Evolutionary conservation across 106 monocot species (phyloP).

Genomic region (Dendrobium chrysotoxum): DNA sequence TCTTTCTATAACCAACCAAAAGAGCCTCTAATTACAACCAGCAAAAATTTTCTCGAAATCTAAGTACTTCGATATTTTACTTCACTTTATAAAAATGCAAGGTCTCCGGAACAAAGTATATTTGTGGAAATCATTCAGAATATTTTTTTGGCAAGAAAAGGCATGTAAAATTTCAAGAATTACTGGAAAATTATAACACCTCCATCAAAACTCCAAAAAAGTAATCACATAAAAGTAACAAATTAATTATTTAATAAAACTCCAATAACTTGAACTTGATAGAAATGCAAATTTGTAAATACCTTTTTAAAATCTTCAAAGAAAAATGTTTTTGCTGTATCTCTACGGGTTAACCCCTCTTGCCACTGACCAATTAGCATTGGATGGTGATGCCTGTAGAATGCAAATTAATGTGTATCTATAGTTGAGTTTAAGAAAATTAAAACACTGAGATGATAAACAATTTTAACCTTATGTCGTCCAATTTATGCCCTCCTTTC

Average conservation of each 20-base stretch:
- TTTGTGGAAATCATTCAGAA: neutral
- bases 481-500: constrained; percentile 55
- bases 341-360: constrained; percentile 70
- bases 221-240: neutral
- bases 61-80: neutral
- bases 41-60: neutral
- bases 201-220: neutral
- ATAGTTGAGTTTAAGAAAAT: neutral
- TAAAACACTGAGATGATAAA: neutral
- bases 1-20: neutral
- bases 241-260: neutral
- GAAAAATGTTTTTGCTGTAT: constrained; percentile 34
- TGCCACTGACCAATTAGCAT: constrained; percentile 87
- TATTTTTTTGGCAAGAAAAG: neutral
- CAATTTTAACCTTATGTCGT: constrained; percentile 53
- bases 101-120: neutral
- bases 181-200: neutral
- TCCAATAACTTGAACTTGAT: neutral
- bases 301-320: constrained; percentile 83
- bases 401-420: constrained; percentile 8
- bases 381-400: constrained; percentile 74
- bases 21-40: neutral
- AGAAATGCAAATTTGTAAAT: neutral
- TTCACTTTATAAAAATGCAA: neutral
- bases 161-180: neutral